Conservation (phyloP, 306 rosid species). For the Myrica gale region DNA sequence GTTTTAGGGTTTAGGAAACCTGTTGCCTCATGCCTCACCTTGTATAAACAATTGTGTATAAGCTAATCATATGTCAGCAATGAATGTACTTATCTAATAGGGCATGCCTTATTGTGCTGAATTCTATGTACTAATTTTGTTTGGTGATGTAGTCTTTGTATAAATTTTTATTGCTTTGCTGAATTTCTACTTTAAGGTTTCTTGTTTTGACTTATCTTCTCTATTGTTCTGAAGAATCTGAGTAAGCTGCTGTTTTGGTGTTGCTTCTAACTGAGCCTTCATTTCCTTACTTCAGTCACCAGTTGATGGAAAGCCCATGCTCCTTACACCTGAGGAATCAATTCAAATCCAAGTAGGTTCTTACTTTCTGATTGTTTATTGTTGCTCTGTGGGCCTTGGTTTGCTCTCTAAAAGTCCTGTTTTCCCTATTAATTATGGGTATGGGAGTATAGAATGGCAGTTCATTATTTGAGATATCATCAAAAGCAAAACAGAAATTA, state of each 20-base stretch:
- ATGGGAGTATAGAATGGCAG: not conserved
- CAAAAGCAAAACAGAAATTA: not conserved
- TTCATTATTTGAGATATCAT: not conserved
- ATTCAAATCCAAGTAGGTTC: slow-evolving; percentile 84
- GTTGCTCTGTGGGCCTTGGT: not conserved
- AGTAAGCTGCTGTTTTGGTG: slow-evolving; percentile 20
- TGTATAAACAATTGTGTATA: not conserved
- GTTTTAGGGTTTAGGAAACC: not conserved
- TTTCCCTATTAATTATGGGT: not conserved
- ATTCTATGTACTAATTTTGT: not conserved
- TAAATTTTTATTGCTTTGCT: not conserved
- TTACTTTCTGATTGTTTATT: not conserved
- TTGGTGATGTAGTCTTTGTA: no score
- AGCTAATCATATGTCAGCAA: not conserved
- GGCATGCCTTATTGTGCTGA: not conserved
- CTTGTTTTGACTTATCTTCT: not conserved
- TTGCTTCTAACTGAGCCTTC: slow-evolving; percentile 26
- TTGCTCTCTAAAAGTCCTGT: not conserved
- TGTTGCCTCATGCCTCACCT: not conserved
- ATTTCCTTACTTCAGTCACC: slow-evolving; percentile 66
- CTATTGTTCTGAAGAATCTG: slow-evolving; percentile 5
- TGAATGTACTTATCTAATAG: not conserved
- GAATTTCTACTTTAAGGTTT: not conserved
- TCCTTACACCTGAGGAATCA: slow-evolving; percentile 93
- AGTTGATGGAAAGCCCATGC: slow-evolving; percentile 97